phyloP scores from a whole-genome alignment of 345 rosid species.

The Brassica juncea region DNA sequence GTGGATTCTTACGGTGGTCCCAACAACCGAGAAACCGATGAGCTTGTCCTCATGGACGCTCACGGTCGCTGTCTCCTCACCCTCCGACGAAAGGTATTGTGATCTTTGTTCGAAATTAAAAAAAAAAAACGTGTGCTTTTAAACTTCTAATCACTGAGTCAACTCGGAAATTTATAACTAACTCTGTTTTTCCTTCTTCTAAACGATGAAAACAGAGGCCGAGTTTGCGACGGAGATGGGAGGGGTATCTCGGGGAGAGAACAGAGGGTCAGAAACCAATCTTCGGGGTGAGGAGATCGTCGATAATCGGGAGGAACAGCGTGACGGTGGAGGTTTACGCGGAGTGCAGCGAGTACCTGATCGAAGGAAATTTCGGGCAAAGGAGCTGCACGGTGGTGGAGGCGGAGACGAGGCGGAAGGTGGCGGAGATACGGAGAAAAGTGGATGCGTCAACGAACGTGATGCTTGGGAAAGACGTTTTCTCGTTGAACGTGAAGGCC shows the following conservation, averaged over 20 bases:
- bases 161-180: neutral
- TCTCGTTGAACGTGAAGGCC: constrained; percentile 63
- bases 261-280: constrained; percentile 62
- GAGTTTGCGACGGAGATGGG: constrained; percentile 72
- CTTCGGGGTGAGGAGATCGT: constrained; percentile 69
- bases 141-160: neutral
- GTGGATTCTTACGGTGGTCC: constrained; percentile 96
- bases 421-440: constrained; percentile 87
- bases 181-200: constrained; percentile 1
- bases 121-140: neutral
- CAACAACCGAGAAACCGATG: constrained; percentile 57
- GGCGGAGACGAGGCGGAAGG: constrained; percentile 44
- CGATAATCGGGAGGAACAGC: constrained; percentile 55
- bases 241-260: constrained; percentile 63
- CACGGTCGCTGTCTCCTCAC: constrained; percentile 86
- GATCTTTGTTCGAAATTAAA: too few relatives aligned
- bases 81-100: constrained; percentile 70
- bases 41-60: constrained; percentile 87
- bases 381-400: constrained; percentile 59
- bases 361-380: constrained; percentile 69
- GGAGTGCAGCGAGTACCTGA: constrained; percentile 56
- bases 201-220: constrained; percentile 52
- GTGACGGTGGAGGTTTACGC: constrained; percentile 64
- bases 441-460: constrained; percentile 84
- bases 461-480: constrained; percentile 85